Conservation (phyloP, 2,329 filamentous ascomycete species). For the Gnomoniopsis smithogilvyi region DNA sequence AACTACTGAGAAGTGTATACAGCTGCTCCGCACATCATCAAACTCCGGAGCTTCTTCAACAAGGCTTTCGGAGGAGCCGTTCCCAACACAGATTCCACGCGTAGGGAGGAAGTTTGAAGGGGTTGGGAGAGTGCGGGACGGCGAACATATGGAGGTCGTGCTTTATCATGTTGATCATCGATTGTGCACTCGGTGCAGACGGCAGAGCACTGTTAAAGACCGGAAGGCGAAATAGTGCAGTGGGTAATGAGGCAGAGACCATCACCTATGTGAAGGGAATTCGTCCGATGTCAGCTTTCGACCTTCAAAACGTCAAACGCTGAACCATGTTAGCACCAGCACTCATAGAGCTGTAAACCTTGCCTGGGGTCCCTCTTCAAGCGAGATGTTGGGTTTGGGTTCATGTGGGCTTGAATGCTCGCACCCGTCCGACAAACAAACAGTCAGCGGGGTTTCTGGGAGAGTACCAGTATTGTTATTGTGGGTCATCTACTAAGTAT, state of each 20-base stretch:
- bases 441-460: no score
- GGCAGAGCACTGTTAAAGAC: no score
- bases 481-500: neutral
- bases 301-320: neutral
- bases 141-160: no score
- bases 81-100: no score
- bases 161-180: no score
- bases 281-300: slow-evolving; percentile 10
- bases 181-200: no score
- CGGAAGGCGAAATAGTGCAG: neutral
- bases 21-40: neutral
- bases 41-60: neutral
- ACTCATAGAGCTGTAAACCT: neutral
- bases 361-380: slow-evolving; percentile 5
- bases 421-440: neutral
- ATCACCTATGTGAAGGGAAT: neutral
- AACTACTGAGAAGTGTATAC: neutral
- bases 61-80: no score
- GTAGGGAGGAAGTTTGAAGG: no score
- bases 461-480: neutral
- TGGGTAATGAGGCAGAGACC: neutral
- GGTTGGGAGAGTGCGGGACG: no score
- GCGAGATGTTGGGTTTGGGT: neutral
- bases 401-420: slow-evolving; percentile 3
- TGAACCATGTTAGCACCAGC: slow-evolving; percentile 7